phyloP scores from a whole-genome alignment of 768 basidiomycete species.

The Termitomyces titanicus region DNA sequence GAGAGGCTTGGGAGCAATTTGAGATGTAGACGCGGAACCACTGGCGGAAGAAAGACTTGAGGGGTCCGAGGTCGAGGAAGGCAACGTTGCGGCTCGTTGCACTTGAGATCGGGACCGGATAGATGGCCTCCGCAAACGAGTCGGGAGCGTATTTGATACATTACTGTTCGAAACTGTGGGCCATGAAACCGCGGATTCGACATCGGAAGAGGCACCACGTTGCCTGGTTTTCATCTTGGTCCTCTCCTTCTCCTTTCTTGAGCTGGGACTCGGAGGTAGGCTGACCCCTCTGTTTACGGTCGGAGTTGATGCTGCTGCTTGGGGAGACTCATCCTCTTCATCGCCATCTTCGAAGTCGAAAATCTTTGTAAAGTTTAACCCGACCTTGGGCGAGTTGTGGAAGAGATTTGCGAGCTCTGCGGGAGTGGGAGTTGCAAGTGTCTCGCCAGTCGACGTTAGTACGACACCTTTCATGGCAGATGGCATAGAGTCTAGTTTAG shows the following conservation, averaged over 20 bases:
- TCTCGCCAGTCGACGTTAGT: conserved; percentile 74
- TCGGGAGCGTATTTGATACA: conserved; percentile 29
- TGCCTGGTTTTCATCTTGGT: conserved; percentile 18
- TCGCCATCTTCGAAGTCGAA: conserved; percentile 62
- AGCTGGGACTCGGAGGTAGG: conserved; percentile 46
- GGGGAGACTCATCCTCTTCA: conserved; percentile 22
- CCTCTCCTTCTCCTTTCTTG: conserved; percentile 39
- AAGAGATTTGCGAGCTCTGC: conserved; percentile 65
- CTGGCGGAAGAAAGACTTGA: conserved; percentile 23
- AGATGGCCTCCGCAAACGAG: conserved; percentile 54
- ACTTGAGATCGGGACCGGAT: conserved; percentile 38
- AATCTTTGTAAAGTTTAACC: conserved; percentile 73
- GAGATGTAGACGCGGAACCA: conserved; percentile 16
- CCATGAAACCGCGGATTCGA: conserved; percentile 21
- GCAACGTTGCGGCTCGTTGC: conserved; percentile 17
- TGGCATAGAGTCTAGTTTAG: conserved; percentile 30
- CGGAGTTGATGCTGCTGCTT: conserved; percentile 15
- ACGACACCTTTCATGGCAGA: conserved; percentile 78
- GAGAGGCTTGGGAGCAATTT: conserved; percentile 32
- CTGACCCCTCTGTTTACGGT: conserved; percentile 25
- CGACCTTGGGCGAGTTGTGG: conserved; percentile 64
- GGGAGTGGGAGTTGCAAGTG: conserved; percentile 67
- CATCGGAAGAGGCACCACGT: conserved; percentile 12
- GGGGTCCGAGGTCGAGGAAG: conserved; percentile 39
- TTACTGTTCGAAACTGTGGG: conserved; percentile 9